These are phyloP conservation scores for Sporisorium iseilematis-ciliati DNA, from an alignment of 1,284 basidiomycete genomes.

Conservation along the genomic window DNA sequence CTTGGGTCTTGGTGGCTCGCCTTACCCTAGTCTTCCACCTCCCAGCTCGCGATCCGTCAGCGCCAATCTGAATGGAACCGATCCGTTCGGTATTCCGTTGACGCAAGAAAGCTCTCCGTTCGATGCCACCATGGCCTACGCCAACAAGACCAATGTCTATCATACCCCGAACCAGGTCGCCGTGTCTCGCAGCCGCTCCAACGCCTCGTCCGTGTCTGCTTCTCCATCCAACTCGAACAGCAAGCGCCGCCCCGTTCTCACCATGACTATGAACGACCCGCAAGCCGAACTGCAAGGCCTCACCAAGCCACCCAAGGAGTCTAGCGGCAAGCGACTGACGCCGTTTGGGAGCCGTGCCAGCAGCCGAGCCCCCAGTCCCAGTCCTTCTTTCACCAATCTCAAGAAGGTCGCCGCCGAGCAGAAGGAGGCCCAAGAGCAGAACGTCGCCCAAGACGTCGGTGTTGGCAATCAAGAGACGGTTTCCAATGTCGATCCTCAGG, in stretches of 20 bases:
- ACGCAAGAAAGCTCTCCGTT: conserved; percentile 47
- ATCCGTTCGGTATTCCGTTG: conserved; percentile 57
- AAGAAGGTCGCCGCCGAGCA: conserved; percentile 24
- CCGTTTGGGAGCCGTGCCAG: conserved; percentile 55
- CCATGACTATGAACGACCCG: conserved; percentile 63
- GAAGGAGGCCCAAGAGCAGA: neutral
- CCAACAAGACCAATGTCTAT: conserved; percentile 49
- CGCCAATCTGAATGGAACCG: conserved; percentile 21
- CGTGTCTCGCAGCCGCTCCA: conserved; percentile 26
- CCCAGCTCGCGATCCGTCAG: conserved; percentile 1
- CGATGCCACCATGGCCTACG: conserved; percentile 49
- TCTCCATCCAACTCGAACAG: conserved; percentile 15
- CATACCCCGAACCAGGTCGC: conserved; percentile 47
- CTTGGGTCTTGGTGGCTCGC: conserved; percentile 54
- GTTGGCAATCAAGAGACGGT: neutral
- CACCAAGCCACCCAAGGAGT: conserved; percentile 49
- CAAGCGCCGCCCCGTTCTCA: conserved; percentile 47
- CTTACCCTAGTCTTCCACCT: conserved; percentile 49
- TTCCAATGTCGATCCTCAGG: neutral
- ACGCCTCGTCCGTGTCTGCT: conserved; percentile 9
- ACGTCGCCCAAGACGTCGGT: neutral
- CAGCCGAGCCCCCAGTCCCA: conserved; percentile 51
- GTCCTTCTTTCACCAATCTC: conserved; percentile 35
- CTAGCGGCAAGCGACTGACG: conserved; percentile 30
- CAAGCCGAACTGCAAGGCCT: conserved; percentile 57